Conservation (phyloP, 108 stramenopile species). For the Parmales sp. region DNA sequence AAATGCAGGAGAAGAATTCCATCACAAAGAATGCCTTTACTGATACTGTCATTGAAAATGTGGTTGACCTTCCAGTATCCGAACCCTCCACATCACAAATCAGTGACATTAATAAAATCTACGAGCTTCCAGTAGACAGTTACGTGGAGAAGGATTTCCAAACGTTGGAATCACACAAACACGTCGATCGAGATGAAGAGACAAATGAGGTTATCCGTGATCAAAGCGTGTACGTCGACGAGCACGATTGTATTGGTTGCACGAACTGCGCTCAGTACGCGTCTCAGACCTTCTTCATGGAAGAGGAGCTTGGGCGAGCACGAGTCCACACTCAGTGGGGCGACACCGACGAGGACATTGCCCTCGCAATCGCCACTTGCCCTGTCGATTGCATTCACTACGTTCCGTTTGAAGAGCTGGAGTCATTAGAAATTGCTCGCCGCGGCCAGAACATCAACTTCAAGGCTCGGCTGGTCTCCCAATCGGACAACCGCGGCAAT, state of each 20-base stretch:
- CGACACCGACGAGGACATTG: constrained; percentile 74
- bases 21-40: no score
- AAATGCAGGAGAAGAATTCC: no score
- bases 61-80: no score
- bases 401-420: constrained; percentile 73
- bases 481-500: constrained; percentile 39
- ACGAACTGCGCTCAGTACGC: constrained; percentile 80
- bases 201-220: no score
- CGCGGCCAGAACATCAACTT: constrained; percentile 73
- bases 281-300: constrained; percentile 83
- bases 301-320: constrained; percentile 70
- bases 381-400: constrained; percentile 89
- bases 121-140: no score
- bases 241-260: constrained; percentile 78
- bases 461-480: constrained; percentile 70
- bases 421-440: constrained; percentile 62
- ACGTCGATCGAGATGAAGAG: no score
- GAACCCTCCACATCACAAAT: no score
- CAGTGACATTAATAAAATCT: no score
- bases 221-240: constrained; percentile 92
- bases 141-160: no score
- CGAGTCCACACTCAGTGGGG: constrained; percentile 83
- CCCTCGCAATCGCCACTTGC: constrained; percentile 76
- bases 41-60: no score
- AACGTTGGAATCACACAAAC: no score